Percentiles rank a stretch among this genome's conserved stretches.
phyloP scores from a whole-genome alignment of 768 basidiomycete species.

The Lactarius sanguifluus region DNA sequence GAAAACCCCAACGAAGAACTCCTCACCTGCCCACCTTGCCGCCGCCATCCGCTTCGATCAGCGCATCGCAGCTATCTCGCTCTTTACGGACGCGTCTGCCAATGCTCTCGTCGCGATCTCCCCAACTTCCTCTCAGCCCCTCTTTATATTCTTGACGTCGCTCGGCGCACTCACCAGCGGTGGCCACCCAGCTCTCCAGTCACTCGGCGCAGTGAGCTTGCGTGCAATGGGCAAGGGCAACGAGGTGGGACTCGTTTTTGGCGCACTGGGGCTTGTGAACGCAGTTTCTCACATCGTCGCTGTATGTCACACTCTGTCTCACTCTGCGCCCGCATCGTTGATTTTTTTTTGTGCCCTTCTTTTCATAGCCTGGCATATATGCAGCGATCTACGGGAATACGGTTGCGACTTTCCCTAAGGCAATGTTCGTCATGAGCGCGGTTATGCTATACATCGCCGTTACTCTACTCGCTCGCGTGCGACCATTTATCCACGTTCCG shows the following conservation, averaged over 20 bases:
- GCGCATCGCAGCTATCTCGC: conserved; percentile 27
- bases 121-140: conserved; percentile 30
- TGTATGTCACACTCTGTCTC: conserved; percentile 12
- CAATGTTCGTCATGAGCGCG: conserved; percentile 28
- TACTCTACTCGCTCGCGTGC: conserved; percentile 25
- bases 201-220: conserved; percentile 30
- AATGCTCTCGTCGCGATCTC: conserved; percentile 28
- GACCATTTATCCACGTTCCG: conserved; percentile 27
- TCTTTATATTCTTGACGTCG: conserved; percentile 29
- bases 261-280: conserved; percentile 29
- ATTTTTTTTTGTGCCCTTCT: neutral
- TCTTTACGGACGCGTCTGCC: conserved; percentile 29
- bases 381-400: conserved; percentile 27
- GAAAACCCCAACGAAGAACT: neutral
- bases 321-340: neutral
- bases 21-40: conserved; percentile 13
- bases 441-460: conserved; percentile 26
- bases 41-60: conserved; percentile 29
- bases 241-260: conserved; percentile 30
- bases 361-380: conserved; percentile 28
- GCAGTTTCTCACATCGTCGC: conserved; percentile 29
- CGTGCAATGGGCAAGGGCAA: conserved; percentile 30
- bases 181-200: conserved; percentile 29
- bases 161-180: conserved; percentile 29
- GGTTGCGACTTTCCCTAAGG: conserved; percentile 27